Evolutionary conservation across 768 basidiomycete genomes (phyloP).

Genomic region (Cyclocybe aegerita): DNA sequence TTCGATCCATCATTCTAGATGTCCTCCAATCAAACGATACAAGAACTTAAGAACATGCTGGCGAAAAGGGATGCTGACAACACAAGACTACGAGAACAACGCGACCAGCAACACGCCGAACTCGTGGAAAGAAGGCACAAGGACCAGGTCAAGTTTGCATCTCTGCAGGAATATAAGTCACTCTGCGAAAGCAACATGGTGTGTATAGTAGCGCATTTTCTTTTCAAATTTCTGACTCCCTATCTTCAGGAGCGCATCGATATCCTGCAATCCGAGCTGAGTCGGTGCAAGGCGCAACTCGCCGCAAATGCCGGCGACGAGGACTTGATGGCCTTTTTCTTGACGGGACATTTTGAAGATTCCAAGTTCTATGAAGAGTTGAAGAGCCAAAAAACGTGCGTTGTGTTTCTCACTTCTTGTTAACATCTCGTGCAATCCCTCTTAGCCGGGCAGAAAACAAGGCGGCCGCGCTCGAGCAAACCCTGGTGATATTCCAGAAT

Average conservation of each 20-base stretch:
- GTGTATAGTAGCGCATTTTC: conserved; percentile 15
- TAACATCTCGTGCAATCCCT: conserved; percentile 12
- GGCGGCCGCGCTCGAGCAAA: conserved; percentile 49
- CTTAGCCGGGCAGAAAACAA: conserved; percentile 54
- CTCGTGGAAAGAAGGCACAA: conserved; percentile 66
- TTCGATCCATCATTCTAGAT: conserved; percentile 20
- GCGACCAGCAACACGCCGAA: conserved; percentile 67
- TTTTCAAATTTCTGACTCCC: conserved; percentile 13
- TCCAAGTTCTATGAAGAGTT: conserved; percentile 50
- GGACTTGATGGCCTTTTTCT: conserved; percentile 72
- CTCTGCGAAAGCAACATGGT: conserved; percentile 65
- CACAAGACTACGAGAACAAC: conserved; percentile 65
- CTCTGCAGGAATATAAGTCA: conserved; percentile 62
- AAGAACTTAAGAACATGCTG: conserved; percentile 62
- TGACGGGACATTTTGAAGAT: conserved; percentile 53
- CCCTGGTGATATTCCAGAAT: conserved; percentile 45
- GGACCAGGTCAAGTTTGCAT: conserved; percentile 56
- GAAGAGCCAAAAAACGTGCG: conserved; percentile 57
- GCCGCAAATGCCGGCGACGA: conserved; percentile 72
- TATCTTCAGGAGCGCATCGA: conserved; percentile 64
- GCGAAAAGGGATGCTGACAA: conserved; percentile 68
- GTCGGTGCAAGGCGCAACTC: conserved; percentile 70
- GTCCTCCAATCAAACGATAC: conserved; percentile 45
- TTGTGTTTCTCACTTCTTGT: conserved; percentile 1
- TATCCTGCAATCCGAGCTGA: conserved; percentile 70